Evolutionary conservation across 148 eudicot species (phyloP).

Genomic region (Fagopyrum esculentum): DNA sequence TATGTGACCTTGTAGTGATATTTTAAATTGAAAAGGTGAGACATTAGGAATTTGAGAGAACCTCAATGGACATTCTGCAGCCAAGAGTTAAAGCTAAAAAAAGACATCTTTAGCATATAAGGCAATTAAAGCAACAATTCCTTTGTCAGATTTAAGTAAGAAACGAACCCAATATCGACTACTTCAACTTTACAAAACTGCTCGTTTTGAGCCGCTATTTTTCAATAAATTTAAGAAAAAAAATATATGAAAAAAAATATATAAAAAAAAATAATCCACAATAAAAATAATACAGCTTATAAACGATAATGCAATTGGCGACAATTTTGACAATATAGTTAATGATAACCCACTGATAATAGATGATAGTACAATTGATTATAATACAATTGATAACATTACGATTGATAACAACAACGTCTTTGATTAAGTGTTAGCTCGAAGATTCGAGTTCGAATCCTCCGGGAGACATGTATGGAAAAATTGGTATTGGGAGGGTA

Average conservation of each 20-base stretch:
- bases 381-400: no score
- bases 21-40: background rate
- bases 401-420: no score
- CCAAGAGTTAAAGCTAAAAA: background rate
- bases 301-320: no score
- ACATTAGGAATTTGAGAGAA: background rate
- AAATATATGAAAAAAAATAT: background rate
- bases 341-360: no score
- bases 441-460: no score
- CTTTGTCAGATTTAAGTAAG: background rate
- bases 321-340: no score
- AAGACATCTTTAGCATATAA: background rate
- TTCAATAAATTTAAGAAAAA: background rate
- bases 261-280: background rate
- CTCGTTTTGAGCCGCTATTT: background rate
- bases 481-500: no score
- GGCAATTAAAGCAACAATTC: conserved; percentile 8
- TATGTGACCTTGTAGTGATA: background rate
- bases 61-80: background rate
- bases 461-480: no score
- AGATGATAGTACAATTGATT: no score
- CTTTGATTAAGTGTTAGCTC: no score
- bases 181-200: background rate
- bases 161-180: background rate
- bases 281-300: no score